A percentile compares a stretch with the other conserved stretches of the same genome.
Evolutionary conservation across 345 rosid genomes (phyloP).

Genomic region (Citropsis articulata): DNA sequence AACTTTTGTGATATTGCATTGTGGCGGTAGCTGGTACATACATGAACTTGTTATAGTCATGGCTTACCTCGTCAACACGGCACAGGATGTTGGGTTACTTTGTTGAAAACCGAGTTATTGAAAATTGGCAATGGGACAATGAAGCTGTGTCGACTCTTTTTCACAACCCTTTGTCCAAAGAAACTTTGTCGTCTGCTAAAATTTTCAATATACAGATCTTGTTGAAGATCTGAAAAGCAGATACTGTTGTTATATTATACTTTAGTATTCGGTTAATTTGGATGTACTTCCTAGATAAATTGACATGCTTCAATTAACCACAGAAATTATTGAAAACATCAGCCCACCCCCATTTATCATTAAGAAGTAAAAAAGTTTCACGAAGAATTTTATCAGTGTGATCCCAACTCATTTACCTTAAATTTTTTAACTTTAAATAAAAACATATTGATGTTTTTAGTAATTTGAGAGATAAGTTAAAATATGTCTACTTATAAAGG

Average conservation of each 20-base stretch:
- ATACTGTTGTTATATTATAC: not conserved
- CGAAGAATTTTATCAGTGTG: too few species aligned
- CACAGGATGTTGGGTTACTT: slow-evolving; percentile 14
- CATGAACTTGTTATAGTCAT: slow-evolving; percentile 1
- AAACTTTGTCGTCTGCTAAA: fast-evolving
- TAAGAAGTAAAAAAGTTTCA: too few species aligned
- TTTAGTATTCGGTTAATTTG: too few species aligned
- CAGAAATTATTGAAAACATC: too few species aligned
- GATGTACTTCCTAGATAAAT: too few species aligned
- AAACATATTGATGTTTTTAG: too few species aligned
- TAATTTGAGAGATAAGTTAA: too few species aligned
- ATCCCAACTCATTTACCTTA: too few species aligned
- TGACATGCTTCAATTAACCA: too few species aligned
- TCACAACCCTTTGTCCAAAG: not conserved
- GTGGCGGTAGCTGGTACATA: not conserved
- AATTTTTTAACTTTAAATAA: too few species aligned
- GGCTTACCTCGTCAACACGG: slow-evolving; percentile 1
- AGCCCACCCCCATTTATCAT: too few species aligned
- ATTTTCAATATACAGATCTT: not conserved
- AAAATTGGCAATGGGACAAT: not conserved
- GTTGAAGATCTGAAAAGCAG: not conserved
- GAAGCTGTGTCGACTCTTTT: slow-evolving; percentile 8
- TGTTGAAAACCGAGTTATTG: not conserved
- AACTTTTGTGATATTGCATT: not conserved
- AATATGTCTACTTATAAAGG: too few species aligned